These are phyloP conservation scores for Oleoguttula mirabilis DNA, from an alignment of 495 filamentous ascomycete genomes.

Conservation along the genomic window DNA sequence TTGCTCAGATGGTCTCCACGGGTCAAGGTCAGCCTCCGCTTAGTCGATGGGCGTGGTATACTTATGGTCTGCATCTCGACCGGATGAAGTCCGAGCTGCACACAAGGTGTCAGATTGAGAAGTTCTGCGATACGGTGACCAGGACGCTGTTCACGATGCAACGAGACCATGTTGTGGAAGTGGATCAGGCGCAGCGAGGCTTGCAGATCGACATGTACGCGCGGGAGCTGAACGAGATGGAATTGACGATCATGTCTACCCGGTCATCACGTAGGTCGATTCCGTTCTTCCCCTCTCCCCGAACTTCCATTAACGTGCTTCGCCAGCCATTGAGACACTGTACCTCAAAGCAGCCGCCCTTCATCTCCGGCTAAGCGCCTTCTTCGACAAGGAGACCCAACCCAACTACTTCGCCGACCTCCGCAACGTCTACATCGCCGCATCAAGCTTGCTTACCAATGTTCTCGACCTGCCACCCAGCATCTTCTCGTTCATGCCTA, in stretches of 20 bases:
- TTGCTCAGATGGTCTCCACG: conserved; percentile 76
- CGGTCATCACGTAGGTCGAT: conserved; percentile 4
- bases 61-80: conserved; percentile 20
- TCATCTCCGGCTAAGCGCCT: conserved; percentile 73
- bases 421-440: conserved; percentile 63
- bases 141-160: conserved; percentile 64
- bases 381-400: conserved; percentile 69
- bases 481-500: conserved; percentile 60
- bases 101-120: conserved; percentile 62
- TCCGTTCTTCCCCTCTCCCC: neutral
- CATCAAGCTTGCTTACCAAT: conserved; percentile 60
- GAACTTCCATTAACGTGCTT: neutral
- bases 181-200: conserved; percentile 18
- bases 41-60: conserved; percentile 44
- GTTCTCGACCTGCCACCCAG: conserved; percentile 45
- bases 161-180: conserved; percentile 21
- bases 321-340: conserved; percentile 32
- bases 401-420: conserved; percentile 68
- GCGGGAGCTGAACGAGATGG: conserved; percentile 19
- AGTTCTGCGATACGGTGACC: conserved; percentile 76
- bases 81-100: conserved; percentile 16
- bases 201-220: conserved; percentile 19
- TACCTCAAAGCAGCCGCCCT: conserved; percentile 70
- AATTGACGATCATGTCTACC: conserved; percentile 16
- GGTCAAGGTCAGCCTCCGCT: conserved; percentile 83